Base-by-base conservation (phyloP, 192 early-diverging fungal species). In the Rhizophlyctis rosea region DNA sequence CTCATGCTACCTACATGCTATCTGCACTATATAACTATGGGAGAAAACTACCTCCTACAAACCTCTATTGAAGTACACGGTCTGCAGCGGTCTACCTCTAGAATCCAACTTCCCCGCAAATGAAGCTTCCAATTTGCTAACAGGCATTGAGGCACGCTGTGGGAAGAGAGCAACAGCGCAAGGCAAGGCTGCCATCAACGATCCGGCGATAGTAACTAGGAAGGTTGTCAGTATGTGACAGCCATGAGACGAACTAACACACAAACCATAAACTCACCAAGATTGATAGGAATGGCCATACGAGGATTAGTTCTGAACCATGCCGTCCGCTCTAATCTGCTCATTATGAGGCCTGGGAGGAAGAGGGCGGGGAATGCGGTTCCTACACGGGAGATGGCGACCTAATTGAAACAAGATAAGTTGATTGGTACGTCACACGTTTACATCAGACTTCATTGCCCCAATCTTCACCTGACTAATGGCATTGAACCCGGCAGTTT, bases 81-180 rank as follows among this genome's bases (percentile, higher is more conserved):
- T 76, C 51, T 81, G 71, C 52, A 91, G 66, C 27, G 64, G 66
- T 16, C 82, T 66, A 33, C 90, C 90, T 48, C 89, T 74, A 28
- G 69, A 64, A 57, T 82, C 79, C 32, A 60, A 76, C 66, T 90
- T 59, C 34, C 76, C 52, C 64, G 74, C 75, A 73, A 91, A 90
- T 64, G 80, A 61, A 3, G 74, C 67, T 71, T 92, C 91, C 34
- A 91, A 62, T 2, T 74, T 79, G 21, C 68, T 54, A 13, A 88
- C 84, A 27, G 74, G 57, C 59, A 89, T 65, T 35, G 68, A 76
- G 21, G 83, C 91, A 34, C 69, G 71, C 65, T 92, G 89, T 16
- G 89, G 91, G 70, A 88, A 91, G 4, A 89, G 72, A 0, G 88
- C 91, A 62, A 92, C 86, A 0, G 91, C 89, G 39, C 82, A 77